Conservation (phyloP, 345 rosid species). For the Ailanthus altissimus region DNA sequence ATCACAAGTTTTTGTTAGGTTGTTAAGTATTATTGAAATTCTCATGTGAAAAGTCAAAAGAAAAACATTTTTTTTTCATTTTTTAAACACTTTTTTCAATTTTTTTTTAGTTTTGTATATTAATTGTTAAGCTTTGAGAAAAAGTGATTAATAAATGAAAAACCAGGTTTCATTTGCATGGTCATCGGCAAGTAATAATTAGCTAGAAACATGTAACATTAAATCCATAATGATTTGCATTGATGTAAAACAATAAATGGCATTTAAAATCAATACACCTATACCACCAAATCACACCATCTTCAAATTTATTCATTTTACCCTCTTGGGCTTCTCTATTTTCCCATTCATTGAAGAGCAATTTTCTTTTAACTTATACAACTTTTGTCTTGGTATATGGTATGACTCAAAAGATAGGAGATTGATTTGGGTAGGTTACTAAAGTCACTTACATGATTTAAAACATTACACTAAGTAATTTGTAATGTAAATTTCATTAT, state of each 20-base stretch:
- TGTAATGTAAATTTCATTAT: too few relatives aligned
- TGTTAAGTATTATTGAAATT: neutral
- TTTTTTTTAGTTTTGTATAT: neutral
- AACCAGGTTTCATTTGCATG: neutral
- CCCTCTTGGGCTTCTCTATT: neutral
- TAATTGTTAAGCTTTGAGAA: neutral
- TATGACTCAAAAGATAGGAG: too few relatives aligned
- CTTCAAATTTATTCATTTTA: neutral
- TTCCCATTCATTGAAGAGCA: neutral
- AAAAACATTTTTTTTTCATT: neutral
- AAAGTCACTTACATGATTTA: too few relatives aligned
- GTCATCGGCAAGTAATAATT: neutral
- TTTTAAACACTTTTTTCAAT: neutral
- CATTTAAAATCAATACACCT: neutral
- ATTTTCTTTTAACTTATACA: neutral
- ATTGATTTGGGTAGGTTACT: too few relatives aligned
- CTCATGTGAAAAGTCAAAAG: neutral
- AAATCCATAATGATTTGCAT: constrained; percentile 6
- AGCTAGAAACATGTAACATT: neutral
- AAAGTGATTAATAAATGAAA: neutral
- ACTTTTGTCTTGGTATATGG: neutral
- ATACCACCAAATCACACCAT: neutral
- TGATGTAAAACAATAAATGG: neutral
- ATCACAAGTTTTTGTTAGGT: neutral
- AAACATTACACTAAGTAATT: too few relatives aligned